Percentiles rank a stretch among this genome's conserved stretches.
phyloP scores from a whole-genome alignment of 2,329 filamentous ascomycete genomes.

The Venturia asperata region DNA sequence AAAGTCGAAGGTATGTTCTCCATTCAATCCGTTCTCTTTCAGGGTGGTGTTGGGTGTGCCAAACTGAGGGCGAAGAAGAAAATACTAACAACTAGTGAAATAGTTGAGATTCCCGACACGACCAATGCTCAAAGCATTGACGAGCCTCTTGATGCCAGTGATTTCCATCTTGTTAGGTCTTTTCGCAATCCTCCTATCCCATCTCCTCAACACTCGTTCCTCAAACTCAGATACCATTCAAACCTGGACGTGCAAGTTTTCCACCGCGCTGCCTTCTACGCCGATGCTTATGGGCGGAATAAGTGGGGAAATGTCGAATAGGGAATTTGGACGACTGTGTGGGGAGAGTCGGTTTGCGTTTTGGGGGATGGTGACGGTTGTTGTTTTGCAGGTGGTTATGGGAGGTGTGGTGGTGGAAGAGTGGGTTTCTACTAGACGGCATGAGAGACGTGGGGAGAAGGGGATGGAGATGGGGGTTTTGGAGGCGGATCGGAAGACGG shows the following conservation, averaged over 20 bases:
- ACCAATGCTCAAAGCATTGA: neutral
- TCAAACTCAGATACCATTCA: slow-evolving; percentile 30
- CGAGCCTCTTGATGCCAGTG: slow-evolving; percentile 31
- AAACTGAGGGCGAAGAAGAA: too few species aligned
- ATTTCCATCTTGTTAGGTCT: slow-evolving; percentile 36
- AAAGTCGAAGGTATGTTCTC: too few species aligned
- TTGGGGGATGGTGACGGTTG: slow-evolving; percentile 17
- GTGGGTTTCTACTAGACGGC: neutral
- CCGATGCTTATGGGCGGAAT: neutral
- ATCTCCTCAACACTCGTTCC: slow-evolving; percentile 26
- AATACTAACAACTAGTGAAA: too few species aligned
- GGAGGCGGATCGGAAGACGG: neutral
- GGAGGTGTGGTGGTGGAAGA: neutral
- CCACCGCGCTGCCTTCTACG: neutral
- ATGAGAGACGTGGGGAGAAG: neutral
- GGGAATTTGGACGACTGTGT: slow-evolving; percentile 18
- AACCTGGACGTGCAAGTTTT: slow-evolving; percentile 33
- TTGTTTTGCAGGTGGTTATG: slow-evolving; percentile 6
- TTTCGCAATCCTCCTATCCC: slow-evolving; percentile 34
- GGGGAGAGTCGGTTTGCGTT: slow-evolving; percentile 19
- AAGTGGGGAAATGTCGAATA: slow-evolving; percentile 14
- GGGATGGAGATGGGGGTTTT: neutral
- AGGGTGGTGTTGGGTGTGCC: too few species aligned
- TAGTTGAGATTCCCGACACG: too few species aligned
- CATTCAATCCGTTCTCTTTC: too few species aligned